Percentiles rank a stretch among this genome's conserved stretches.
These are phyloP conservation scores for Ustilago cynodontis DNA, from an alignment of 1,284 basidiomycete genomes.

Conservation along the genomic window DNA sequence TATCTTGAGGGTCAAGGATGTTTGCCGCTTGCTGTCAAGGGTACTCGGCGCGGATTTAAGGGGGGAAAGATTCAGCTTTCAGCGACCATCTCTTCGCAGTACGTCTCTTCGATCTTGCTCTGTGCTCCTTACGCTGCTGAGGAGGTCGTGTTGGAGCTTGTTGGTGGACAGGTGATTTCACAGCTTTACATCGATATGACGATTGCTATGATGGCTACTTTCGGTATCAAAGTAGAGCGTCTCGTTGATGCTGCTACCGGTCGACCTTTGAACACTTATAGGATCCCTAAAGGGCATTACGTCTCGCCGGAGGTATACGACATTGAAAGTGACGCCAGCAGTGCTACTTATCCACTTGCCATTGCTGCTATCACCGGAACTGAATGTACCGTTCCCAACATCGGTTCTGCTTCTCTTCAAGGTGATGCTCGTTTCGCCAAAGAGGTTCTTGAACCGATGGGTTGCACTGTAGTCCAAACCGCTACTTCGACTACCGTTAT, in stretches of 20 bases:
- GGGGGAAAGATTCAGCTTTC: conserved; percentile 89
- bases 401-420: conserved; percentile 89
- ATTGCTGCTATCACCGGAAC: conserved; percentile 96
- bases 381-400: conserved; percentile 90
- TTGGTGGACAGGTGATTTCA: conserved; percentile 93
- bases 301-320: conserved; percentile 81
- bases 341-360: conserved; percentile 95
- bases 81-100: conserved; percentile 96
- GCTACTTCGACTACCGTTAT: conserved; percentile 89
- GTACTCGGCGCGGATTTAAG: conserved; percentile 77
- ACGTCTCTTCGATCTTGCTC: conserved; percentile 94
- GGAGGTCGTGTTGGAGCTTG: conserved; percentile 86
- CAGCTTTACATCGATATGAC: conserved; percentile 99
- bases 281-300: conserved; percentile 86
- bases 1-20: conserved; percentile 86
- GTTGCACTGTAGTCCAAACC: conserved; percentile 89
- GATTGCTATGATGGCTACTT: conserved; percentile 96
- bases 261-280: conserved; percentile 78
- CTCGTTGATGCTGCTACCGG: conserved; percentile 78
- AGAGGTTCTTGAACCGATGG: conserved; percentile 93
- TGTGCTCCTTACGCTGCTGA: conserved; percentile 92
- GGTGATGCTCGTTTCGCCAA: conserved; percentile 96
- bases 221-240: conserved; percentile 84
- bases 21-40: conserved; percentile 83
- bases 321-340: conserved; percentile 95